phyloP scores from a whole-genome alignment of 1,284 basidiomycete species.

The Pseudozyma sp. region DNA sequence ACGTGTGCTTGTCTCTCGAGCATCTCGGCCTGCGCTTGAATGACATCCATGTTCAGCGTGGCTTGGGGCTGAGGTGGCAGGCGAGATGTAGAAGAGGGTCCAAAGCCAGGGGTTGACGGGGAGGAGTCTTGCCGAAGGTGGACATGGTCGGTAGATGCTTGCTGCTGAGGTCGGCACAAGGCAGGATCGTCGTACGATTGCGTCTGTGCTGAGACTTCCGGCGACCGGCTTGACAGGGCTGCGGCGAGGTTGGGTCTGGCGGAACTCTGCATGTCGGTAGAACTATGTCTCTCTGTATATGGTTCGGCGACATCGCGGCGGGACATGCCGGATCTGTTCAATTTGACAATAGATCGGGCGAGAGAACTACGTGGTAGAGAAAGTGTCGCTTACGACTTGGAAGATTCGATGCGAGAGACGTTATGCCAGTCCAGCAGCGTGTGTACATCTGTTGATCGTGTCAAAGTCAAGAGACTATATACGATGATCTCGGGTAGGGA shows the following conservation, averaged over 20 bases:
- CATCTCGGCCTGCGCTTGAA: constrained; percentile 34
- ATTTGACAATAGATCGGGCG: too few relatives aligned
- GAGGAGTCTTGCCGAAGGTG: not conserved
- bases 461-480: too few relatives aligned
- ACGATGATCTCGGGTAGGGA: too few relatives aligned
- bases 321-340: too few relatives aligned
- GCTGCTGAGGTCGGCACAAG: not conserved
- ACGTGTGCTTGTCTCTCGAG: constrained; percentile 32
- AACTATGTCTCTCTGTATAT: too few relatives aligned
- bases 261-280: not conserved
- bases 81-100: not conserved
- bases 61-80: constrained; percentile 8
- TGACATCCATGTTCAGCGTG: constrained; percentile 17
- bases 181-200: not conserved
- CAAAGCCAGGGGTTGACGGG: not conserved
- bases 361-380: too few relatives aligned
- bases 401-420: too few relatives aligned
- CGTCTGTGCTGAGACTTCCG: not conserved
- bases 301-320: too few relatives aligned
- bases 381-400: too few relatives aligned
- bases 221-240: not conserved
- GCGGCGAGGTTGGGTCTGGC: not conserved
- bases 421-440: too few relatives aligned
- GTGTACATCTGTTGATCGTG: too few relatives aligned
- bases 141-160: not conserved